Conservation (phyloP, 768 basidiomycete species). For the Mycena galopus region DNA sequence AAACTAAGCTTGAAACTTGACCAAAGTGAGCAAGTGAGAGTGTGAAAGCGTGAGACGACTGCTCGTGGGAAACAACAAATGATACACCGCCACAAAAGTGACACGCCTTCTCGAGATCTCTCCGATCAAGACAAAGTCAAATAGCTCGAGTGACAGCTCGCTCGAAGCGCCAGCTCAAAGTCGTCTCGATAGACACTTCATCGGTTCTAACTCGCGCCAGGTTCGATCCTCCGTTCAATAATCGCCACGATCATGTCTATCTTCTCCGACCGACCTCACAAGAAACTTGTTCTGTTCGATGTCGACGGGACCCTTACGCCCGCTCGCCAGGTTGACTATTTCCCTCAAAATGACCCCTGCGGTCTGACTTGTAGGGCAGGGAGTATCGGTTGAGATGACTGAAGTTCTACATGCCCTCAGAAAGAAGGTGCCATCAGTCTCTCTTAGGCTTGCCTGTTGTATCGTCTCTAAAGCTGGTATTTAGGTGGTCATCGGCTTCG, state of each 20-base stretch:
- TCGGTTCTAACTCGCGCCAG: no score
- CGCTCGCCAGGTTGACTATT: conserved; percentile 69
- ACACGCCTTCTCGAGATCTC: no score
- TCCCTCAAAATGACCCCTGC: neutral
- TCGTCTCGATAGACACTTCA: no score
- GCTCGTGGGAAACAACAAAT: neutral
- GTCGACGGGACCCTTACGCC: conserved; percentile 83
- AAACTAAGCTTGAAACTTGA: no score
- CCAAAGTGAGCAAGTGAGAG: no score
- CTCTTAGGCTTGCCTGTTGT: no score
- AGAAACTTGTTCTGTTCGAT: conserved; percentile 85
- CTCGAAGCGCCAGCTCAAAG: neutral
- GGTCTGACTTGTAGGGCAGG: conserved; percentile 51
- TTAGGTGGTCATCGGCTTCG: conserved; percentile 75
- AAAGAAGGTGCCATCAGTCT: conserved; percentile 64
- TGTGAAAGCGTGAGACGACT: no score
- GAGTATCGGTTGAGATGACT: conserved; percentile 75
- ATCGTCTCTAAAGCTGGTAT: no score
- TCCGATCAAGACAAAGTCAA: neutral
- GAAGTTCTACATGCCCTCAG: conserved; percentile 75
- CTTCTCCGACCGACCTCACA: conserved; percentile 73
- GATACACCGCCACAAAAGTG: neutral
- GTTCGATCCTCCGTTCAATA: no score
- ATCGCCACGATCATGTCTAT: conserved; percentile 66
- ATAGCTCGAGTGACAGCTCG: neutral